Evolutionary conservation across 805 yeast genomes (phyloP).

Genomic region (Saccharomycopsis selenospora): DNA sequence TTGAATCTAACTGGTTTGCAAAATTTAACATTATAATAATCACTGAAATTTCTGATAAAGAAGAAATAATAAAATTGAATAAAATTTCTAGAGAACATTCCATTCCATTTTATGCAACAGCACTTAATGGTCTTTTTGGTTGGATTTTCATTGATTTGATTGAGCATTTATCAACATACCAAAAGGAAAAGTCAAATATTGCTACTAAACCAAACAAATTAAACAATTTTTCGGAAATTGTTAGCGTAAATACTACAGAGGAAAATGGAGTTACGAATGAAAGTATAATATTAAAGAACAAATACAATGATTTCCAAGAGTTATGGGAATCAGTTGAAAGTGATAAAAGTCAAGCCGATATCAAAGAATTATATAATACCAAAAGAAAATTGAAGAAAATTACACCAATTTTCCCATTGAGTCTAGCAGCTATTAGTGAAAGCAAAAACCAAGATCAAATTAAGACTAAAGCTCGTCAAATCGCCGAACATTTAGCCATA

Average conservation of each 20-base stretch:
- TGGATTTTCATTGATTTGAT: conserved; percentile 75
- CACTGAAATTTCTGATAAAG: conserved; percentile 47
- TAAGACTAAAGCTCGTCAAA: neutral
- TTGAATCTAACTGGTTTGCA: conserved; percentile 34
- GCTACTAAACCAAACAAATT: conserved; percentile 44
- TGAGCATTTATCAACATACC: conserved; percentile 48
- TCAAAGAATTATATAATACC: conserved; percentile 21
- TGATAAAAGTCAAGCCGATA: conserved; percentile 20
- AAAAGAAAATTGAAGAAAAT: conserved; percentile 40
- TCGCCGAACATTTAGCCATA: conserved; percentile 33
- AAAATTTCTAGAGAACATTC: conserved; percentile 44
- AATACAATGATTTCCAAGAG: conserved; percentile 13
- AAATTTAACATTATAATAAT: conserved; percentile 67
- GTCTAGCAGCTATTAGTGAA: conserved; percentile 49
- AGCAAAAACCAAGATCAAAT: neutral
- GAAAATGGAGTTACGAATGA: conserved; percentile 22
- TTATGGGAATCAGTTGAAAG: conserved; percentile 18
- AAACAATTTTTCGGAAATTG: conserved; percentile 13
- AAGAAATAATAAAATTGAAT: conserved; percentile 44
- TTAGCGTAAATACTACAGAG: conserved; percentile 27
- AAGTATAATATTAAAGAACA: conserved; percentile 10
- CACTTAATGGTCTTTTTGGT: conserved; percentile 76
- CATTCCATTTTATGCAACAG: conserved; percentile 63
- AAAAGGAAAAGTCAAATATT: conserved; percentile 41
- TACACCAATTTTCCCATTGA: conserved; percentile 50